Base-by-base conservation (phyloP, 2,329 filamentous ascomycete species). In the Scedosporium minutisporum region DNA sequence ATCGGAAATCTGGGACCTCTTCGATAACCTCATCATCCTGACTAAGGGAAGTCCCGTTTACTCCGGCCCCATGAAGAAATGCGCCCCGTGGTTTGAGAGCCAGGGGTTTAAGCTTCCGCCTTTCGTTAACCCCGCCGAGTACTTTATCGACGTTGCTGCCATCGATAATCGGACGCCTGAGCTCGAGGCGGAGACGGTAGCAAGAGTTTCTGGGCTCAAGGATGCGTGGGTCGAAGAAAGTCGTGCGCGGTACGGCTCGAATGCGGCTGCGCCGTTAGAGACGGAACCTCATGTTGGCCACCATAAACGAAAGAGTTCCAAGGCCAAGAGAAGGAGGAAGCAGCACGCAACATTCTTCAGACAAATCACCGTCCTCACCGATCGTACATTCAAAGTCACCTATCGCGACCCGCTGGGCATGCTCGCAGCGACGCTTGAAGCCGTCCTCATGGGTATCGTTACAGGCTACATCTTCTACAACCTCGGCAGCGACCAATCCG, bases 111-210 rank as follows among this genome's bases (percentile, higher is more conserved):
- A 81, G 12, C 74, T 91, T 55, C 89, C 88, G 0, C 76, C 84
- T 0, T 91, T 91, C 67, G 87, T 90, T 57, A 93, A 93, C 67
- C 89, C 90, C 0, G 89, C 89, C 1, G 89, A 93, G 66, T 88
- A 87, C 69, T 72, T 91, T 59, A 87, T 93, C 62, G 89, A 93
- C 66, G 78, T 90, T 38, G 86, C 89, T 1, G 89, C 89, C 5
- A 78, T 91, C 10, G 89, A 93, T 68, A 90, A 86, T 67, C 82
- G 90, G 4, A 87, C 84, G 0, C 79, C 83, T 0, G 86, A 89
- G 66, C 75, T 87, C 3, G 89, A 93, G 69, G 74, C 75, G 14
- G 77, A 80, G 42, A 88, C 84, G 0, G 78, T 78, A 14, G 74
- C 77, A 1, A 80, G 88, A 7, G 86, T 92, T 0, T 76, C 84